Evolutionary conservation across 2,329 filamentous ascomycete species (phyloP).

Genomic region (Zasmidium citrigriseum): DNA sequence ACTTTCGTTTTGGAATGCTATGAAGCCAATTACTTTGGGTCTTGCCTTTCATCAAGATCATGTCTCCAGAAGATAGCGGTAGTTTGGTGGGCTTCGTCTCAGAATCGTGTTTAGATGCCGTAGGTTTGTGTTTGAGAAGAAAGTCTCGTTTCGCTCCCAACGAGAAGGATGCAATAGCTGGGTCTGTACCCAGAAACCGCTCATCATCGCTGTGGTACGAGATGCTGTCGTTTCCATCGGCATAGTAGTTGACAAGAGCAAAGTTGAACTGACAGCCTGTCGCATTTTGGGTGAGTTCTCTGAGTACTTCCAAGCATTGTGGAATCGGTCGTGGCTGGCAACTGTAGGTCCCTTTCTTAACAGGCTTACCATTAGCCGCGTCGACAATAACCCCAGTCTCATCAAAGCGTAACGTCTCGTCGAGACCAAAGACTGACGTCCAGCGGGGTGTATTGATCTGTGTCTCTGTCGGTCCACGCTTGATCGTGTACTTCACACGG

Average conservation of each 20-base stretch:
- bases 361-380: conserved; percentile 41
- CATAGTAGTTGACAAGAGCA: conserved; percentile 81
- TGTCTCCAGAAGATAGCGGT: conserved; percentile 67
- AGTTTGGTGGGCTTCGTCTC: conserved; percentile 51
- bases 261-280: conserved; percentile 74
- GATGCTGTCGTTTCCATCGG: conserved; percentile 74
- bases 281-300: conserved; percentile 63
- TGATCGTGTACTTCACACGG: conserved; percentile 56
- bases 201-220: conserved; percentile 81
- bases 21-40: conserved; percentile 80
- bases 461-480: conserved; percentile 63
- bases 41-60: conserved; percentile 74
- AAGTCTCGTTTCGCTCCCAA: conserved; percentile 74
- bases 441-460: conserved; percentile 64
- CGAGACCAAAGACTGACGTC: conserved; percentile 62
- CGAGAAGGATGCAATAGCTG: conserved; percentile 73
- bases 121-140: conserved; percentile 75
- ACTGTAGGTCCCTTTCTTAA: conserved; percentile 53
- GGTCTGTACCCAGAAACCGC: conserved; percentile 68
- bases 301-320: conserved; percentile 65
- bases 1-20: conserved; percentile 73
- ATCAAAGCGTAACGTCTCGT: conserved; percentile 64
- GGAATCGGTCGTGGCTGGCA: conserved; percentile 71
- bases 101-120: conserved; percentile 37
- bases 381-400: conserved; percentile 41